Evolutionary conservation across 495 filamentous ascomycete species (phyloP).

Genomic region (Penicillium canariense): DNA sequence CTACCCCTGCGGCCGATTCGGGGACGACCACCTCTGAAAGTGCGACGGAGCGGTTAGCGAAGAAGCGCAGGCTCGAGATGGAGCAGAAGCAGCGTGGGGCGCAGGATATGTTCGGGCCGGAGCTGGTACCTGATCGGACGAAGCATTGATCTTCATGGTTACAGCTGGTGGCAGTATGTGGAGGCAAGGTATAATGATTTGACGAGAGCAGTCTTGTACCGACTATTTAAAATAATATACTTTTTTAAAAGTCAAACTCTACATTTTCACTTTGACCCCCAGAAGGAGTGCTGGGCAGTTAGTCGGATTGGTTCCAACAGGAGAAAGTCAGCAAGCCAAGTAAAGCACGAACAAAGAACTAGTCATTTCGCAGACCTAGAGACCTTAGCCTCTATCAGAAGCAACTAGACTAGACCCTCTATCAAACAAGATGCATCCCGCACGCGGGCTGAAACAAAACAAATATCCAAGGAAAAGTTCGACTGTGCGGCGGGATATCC

Average conservation of each 20-base stretch:
- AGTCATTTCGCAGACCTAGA: slow-evolving; percentile 14
- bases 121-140: slow-evolving; percentile 38
- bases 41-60: slow-evolving; percentile 43
- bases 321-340: background rate
- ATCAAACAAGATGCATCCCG: slow-evolving; percentile 19
- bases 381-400: background rate
- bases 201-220: background rate
- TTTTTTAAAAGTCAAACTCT: too few relatives aligned
- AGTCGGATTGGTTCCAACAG: background rate
- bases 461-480: slow-evolving; percentile 10
- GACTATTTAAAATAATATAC: background rate
- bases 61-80: slow-evolving; percentile 43
- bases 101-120: slow-evolving; percentile 42
- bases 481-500: slow-evolving; percentile 1
- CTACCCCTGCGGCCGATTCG: slow-evolving; percentile 20
- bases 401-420: slow-evolving; percentile 17
- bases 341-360: background rate
- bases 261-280: too few relatives aligned
- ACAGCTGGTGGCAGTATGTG: background rate
- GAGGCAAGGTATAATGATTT: background rate
- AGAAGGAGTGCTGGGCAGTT: too few relatives aligned
- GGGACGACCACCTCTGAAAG: slow-evolving; percentile 34
- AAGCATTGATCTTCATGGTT: slow-evolving; percentile 19
- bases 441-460: slow-evolving; percentile 9
- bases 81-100: slow-evolving; percentile 18